Evolutionary conservation across 2,329 filamentous ascomycete genomes (phyloP).

Genomic region (Didymella glomerata): DNA sequence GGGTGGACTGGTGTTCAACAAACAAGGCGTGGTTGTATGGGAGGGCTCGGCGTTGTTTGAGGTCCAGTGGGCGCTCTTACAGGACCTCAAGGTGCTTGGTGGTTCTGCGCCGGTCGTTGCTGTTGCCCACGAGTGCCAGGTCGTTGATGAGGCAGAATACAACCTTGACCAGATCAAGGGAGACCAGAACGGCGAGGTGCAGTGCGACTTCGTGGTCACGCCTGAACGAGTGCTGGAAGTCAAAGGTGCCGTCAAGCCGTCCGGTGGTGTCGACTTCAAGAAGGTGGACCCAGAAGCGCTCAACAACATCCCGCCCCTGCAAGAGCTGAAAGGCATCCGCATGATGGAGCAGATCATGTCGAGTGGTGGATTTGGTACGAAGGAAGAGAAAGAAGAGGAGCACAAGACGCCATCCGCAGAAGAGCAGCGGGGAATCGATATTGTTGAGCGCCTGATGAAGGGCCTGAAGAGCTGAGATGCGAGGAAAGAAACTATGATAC

Average conservation of each 20-base stretch:
- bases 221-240: conserved; percentile 45
- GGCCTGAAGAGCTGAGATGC: conserved; percentile 31
- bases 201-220: conserved; percentile 54
- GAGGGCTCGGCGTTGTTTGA: conserved; percentile 56
- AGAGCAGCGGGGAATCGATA: conserved; percentile 45
- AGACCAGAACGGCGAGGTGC: conserved; percentile 51
- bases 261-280: conserved; percentile 52
- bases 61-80: conserved; percentile 55
- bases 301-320: conserved; percentile 50
- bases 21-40: conserved; percentile 52
- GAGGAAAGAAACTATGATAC: not conserved
- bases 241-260: conserved; percentile 44
- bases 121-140: conserved; percentile 55
- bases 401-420: conserved; percentile 28
- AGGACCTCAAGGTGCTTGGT: conserved; percentile 44
- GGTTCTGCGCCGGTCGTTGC: conserved; percentile 42
- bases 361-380: conserved; percentile 22
- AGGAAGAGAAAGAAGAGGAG: conserved; percentile 18
- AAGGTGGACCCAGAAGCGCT: conserved; percentile 49
- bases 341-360: conserved; percentile 49
- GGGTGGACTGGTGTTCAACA: conserved; percentile 53
- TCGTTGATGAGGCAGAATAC: conserved; percentile 45
- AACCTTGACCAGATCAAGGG: conserved; percentile 34
- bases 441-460: conserved; percentile 46
- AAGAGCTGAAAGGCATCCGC: conserved; percentile 49